Base-by-base conservation (phyloP, 208 protist species). In the Crithidia brevicula region DNA sequence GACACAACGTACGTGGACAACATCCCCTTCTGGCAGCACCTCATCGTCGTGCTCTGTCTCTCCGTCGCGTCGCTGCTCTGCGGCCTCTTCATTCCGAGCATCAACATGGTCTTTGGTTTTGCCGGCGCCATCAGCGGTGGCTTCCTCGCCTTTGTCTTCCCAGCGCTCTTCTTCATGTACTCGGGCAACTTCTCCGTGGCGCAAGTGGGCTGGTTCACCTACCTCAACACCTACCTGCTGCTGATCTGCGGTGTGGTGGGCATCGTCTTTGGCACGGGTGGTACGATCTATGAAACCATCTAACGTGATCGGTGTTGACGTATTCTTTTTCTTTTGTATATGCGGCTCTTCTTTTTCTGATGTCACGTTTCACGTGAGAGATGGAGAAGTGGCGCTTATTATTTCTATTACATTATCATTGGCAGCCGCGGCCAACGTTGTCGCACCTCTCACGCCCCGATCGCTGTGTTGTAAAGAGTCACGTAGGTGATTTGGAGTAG, bases 51-150 rank as follows among this genome's bases (percentile, higher is more conserved):
- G 28, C 46, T 73, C 1, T 9, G 63, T 9, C 65, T 78, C 23
- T 57, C 68, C 20, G 34, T 77, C 31, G 68, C 69, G 1, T 77
- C 72, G 33, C 79, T 92, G 25, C 61, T 92, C 28, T 69, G 68
- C 15, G 89, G 84, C 20, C 40, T 95, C n/a, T 85, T 92, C 54
- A 88, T 95, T 72, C 86, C 86, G 20, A 82, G 75, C 52, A 83
- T 95, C 59, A 83, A 77, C 43, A 83, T 84, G 42, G 86, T 91
- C 18, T 87, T 91, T 42, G 73, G 71, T 31, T 78, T 91, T 10
- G 71, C 78, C 11, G 85, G 85, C 22, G 40, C 81, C 34, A 76
- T 87, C 53, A 85, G 78, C 69, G 78, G 85, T 25, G 81, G 80
- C n/a, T 79, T 87, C 56, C 72, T 87, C 28, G 72, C 73, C 43